Conservation (phyloP, 108 stramenopile species). For the Cyclostephanos tholiformis region DNA sequence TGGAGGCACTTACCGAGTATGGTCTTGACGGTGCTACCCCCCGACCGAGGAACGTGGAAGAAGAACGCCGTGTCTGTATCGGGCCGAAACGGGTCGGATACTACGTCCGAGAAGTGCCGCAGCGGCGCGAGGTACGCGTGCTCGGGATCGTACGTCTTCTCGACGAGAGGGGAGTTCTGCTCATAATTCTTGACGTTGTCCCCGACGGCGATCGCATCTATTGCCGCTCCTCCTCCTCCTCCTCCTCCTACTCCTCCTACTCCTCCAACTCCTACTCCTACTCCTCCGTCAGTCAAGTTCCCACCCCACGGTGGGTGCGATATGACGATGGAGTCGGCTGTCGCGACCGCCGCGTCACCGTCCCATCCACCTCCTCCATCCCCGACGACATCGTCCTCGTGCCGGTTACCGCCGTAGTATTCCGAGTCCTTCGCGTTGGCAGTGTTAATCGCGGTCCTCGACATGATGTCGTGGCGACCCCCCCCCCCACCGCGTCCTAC, state of each 20-base stretch:
- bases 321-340: too few species aligned
- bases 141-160: constrained; percentile 33
- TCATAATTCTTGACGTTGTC: constrained; percentile 7
- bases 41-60: constrained; percentile 55
- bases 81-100: constrained; percentile 19
- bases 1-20: constrained; percentile 46
- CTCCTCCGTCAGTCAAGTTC: too few species aligned
- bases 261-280: not conserved
- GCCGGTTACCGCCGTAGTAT: too few species aligned
- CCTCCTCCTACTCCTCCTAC: not conserved
- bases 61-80: constrained; percentile 49
- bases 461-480: too few species aligned
- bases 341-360: too few species aligned
- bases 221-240: not conserved
- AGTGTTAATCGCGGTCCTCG: too few species aligned
- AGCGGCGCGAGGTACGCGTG: constrained; percentile 35
- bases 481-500: too few species aligned
- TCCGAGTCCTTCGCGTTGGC: too few species aligned
- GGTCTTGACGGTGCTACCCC: constrained; percentile 47
- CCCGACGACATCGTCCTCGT: too few species aligned
- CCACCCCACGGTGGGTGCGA: too few species aligned
- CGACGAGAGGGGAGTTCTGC: constrained; percentile 19
- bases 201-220: not conserved
- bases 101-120: constrained; percentile 39
- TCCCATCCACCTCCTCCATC: too few species aligned